Evolutionary conservation across 1,284 basidiomycete genomes (phyloP).

Genomic region (Pascua sp.): DNA sequence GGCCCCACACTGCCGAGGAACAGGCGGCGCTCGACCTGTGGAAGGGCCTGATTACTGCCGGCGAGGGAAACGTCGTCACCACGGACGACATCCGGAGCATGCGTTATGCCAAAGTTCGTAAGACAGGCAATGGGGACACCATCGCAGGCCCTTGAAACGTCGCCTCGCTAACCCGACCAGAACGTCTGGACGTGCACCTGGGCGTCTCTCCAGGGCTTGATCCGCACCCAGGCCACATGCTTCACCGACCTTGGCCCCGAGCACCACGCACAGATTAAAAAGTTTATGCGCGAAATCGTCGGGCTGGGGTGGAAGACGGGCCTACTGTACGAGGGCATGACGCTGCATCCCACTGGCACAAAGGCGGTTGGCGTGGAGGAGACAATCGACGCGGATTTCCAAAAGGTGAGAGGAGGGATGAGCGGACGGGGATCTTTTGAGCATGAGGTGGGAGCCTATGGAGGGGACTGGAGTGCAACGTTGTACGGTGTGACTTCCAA

Average conservation of each 20-base stretch:
- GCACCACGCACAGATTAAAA: constrained; percentile 27
- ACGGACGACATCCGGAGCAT: constrained; percentile 32
- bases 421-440: too few relatives aligned
- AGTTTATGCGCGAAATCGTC: constrained; percentile 41
- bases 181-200: constrained; percentile 46
- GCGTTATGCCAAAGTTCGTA: constrained; percentile 34
- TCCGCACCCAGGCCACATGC: constrained; percentile 30
- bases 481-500: too few relatives aligned
- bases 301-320: constrained; percentile 35
- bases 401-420: constrained; percentile 3
- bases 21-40: constrained; percentile 25
- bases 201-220: constrained; percentile 38
- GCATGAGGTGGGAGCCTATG: too few relatives aligned
- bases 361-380: constrained; percentile 21
- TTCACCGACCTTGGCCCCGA: constrained; percentile 25
- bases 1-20: constrained; percentile 14
- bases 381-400: constrained; percentile 9
- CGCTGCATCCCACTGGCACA: constrained; percentile 25
- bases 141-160: neutral
- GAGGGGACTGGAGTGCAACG: too few relatives aligned
- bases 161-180: constrained; percentile 18
- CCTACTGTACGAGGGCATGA: constrained; percentile 36
- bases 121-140: neutral
- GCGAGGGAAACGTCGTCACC: constrained; percentile 22
- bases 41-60: constrained; percentile 21